Conservation (phyloP, 768 basidiomycete species). For the Tylopilus rubrobrunneus region DNA sequence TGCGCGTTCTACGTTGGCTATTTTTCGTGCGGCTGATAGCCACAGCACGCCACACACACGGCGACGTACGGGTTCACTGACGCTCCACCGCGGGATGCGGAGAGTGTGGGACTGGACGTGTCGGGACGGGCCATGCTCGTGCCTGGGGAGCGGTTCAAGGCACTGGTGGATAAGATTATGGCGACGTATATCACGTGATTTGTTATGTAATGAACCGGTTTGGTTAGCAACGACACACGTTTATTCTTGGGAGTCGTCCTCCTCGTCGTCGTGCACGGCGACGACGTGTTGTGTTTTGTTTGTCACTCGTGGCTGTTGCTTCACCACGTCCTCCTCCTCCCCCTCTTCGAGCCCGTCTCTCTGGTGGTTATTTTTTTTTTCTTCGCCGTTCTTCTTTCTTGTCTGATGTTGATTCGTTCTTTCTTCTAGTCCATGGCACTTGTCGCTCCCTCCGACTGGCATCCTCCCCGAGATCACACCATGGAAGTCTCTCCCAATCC, state of each 20-base stretch:
- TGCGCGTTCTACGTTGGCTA: conserved; percentile 23
- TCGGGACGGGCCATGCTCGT: conserved; percentile 66
- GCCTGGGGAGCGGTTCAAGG: conserved; percentile 38
- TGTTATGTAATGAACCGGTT: not conserved
- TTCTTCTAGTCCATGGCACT: conserved; percentile 68
- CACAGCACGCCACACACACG: conserved; percentile 21
- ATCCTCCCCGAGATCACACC: conserved; percentile 55
- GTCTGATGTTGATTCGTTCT: no score
- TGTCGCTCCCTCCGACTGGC: conserved; percentile 76
- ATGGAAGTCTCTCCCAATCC: conserved; percentile 54
- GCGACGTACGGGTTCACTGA: conserved; percentile 47
- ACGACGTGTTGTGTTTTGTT: not conserved
- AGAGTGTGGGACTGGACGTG: conserved; percentile 70
- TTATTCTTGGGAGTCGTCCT: not conserved
- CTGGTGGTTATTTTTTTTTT: not conserved
- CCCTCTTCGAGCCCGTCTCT: not conserved
- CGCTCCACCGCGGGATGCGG: conserved; percentile 45
- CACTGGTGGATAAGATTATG: conserved; percentile 38
- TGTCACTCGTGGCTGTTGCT: not conserved
- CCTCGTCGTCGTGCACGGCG: not conserved
- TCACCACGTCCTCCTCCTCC: not conserved
- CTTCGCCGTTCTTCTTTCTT: not conserved
- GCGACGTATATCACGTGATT: conserved; percentile 28
- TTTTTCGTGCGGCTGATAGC: not conserved
- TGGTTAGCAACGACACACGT: not conserved